Conservation (phyloP, 176 grass and related monocot species). For the Tillandsia leiboldiana region DNA sequence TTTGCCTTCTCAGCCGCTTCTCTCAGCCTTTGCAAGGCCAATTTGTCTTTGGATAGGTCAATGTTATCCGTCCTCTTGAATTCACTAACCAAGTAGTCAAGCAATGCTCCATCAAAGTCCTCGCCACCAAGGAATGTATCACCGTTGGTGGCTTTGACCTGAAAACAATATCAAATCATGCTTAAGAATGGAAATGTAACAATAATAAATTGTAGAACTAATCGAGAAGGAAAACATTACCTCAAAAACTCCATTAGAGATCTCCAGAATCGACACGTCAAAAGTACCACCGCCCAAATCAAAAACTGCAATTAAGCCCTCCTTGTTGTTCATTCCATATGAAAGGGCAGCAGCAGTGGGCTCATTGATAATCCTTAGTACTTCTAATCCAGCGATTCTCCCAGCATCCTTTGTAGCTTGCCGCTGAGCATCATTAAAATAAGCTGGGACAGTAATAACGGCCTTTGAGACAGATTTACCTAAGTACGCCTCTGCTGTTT, state of each 20-base stretch:
- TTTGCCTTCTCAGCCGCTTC: slow-evolving; percentile 99
- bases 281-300: slow-evolving; percentile 99
- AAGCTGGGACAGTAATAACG: slow-evolving; percentile 84
- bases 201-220: background rate
- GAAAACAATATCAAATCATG: slow-evolving; percentile 10
- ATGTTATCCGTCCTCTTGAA: slow-evolving; percentile 90
- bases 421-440: slow-evolving; percentile 89
- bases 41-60: slow-evolving; percentile 74
- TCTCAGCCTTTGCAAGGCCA: slow-evolving; percentile 87
- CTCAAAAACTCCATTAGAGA: slow-evolving; percentile 98
- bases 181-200: slow-evolving; percentile 9
- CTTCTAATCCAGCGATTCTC: slow-evolving; percentile 82
- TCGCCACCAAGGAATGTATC: slow-evolving; percentile 99
- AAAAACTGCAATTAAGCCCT: slow-evolving; percentile 92
- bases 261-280: slow-evolving; percentile 96
- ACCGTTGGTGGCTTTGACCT: slow-evolving; percentile 98
- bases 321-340: slow-evolving; percentile 99
- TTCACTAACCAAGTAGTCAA: slow-evolving; percentile 77
- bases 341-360: slow-evolving; percentile 92
- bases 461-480: slow-evolving; percentile 79
- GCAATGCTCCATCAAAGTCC: slow-evolving; percentile 80
- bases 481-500: slow-evolving; percentile 71
- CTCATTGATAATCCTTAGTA: slow-evolving; percentile 97
- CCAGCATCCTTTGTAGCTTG: slow-evolving; percentile 94
- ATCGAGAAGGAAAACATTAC: slow-evolving; percentile 27